Percentiles rank a stretch among this genome's conserved stretches.
Evolutionary conservation across 2,329 filamentous ascomycete species (phyloP).

Genomic region (Hypomyces perniciosus): DNA sequence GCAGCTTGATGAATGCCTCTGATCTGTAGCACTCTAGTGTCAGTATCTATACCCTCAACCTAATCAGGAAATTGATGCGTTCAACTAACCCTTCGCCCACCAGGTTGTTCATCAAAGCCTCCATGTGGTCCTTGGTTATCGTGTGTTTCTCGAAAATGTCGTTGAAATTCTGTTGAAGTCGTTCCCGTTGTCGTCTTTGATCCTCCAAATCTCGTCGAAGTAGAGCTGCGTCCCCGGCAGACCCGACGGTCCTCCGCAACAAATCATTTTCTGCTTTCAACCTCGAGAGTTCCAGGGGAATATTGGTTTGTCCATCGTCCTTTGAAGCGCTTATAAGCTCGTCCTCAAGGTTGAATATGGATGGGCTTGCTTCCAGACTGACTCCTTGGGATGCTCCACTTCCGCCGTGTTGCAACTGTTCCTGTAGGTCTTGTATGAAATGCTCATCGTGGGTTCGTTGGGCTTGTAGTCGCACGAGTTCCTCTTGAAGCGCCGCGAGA

Average conservation of each 20-base stretch:
- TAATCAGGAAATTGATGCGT: not conserved
- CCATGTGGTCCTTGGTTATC: slow-evolving; percentile 52
- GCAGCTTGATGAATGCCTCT: slow-evolving; percentile 47
- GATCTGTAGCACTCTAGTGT: slow-evolving; percentile 44
- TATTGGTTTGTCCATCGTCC: slow-evolving; percentile 31
- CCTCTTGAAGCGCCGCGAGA: slow-evolving; percentile 37
- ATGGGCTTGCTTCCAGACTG: slow-evolving; percentile 13
- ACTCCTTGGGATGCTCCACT: slow-evolving; percentile 17
- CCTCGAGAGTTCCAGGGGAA: slow-evolving; percentile 49
- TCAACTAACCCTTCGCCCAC: slow-evolving; percentile 51
- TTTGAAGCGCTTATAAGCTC: slow-evolving; percentile 49
- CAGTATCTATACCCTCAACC: slow-evolving; percentile 28
- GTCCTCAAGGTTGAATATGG: slow-evolving; percentile 48
- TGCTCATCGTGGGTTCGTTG: slow-evolving; percentile 46
- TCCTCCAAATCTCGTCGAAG: slow-evolving; percentile 53
- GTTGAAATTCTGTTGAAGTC: slow-evolving; percentile 49
- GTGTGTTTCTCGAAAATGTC: slow-evolving; percentile 54
- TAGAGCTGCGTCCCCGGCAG: slow-evolving; percentile 47
- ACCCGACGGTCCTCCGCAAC: slow-evolving; percentile 48
- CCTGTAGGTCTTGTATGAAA: slow-evolving; percentile 53
- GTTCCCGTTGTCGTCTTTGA: slow-evolving; percentile 42
- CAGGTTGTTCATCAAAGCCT: slow-evolving; percentile 46
- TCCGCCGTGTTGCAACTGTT: slow-evolving; percentile 44
- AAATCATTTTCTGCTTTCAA: slow-evolving; percentile 57
- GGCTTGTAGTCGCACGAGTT: slow-evolving; percentile 42